Evolutionary conservation across 1,284 basidiomycete genomes (phyloP), one percentile per base, ranked within the genome.

Genomic region (Termitomyces sp.): DNA sequence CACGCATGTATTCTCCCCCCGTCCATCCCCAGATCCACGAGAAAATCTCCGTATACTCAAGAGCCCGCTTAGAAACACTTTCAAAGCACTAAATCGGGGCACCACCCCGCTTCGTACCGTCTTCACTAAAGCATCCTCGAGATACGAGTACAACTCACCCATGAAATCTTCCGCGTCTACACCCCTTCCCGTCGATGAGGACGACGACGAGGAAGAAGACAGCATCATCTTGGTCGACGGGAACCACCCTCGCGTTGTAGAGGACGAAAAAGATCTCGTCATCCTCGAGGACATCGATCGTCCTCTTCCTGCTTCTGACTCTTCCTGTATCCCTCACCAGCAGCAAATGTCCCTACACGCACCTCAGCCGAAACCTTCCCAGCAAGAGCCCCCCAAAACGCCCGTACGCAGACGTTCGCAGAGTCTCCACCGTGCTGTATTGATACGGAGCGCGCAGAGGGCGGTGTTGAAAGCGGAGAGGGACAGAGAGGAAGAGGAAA

Each of bases 241-340:
- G n/a, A 74, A 84, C 55, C 72, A 80, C 58, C 85, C 86, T 2
- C 77, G 78, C 9, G 84, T 88, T 2, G 76, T 86, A 1, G 80
- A 88, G 62, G 85, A 87, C 55, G 86, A 83, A 36, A 76, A 74
- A 55, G 86, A 89, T 61, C 78, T 88, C 31, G 77, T 88, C 52
- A 87, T 89, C 54, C 70, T 88, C 13, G 86, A 89, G 65, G 79
- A 84, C 47, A 75, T 87, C 19, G 76, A 77, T 3, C 41, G 24
- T 7, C 13, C 24, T 17, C 63, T 78, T 2, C 57, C 64, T 41
- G 53, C 58, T 3, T 36, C 34, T 36, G 46, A 28, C 52, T 53
- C 43, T 28, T 13, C 6, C 17, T 26, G 7, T 13, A 9, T 30
- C 6, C 24, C 10, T 6, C 24, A 26, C 9, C 30, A 28, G 17